phyloP scores from a whole-genome alignment of 2,329 filamentous ascomycete genomes.

The Beauveria asiatica region DNA sequence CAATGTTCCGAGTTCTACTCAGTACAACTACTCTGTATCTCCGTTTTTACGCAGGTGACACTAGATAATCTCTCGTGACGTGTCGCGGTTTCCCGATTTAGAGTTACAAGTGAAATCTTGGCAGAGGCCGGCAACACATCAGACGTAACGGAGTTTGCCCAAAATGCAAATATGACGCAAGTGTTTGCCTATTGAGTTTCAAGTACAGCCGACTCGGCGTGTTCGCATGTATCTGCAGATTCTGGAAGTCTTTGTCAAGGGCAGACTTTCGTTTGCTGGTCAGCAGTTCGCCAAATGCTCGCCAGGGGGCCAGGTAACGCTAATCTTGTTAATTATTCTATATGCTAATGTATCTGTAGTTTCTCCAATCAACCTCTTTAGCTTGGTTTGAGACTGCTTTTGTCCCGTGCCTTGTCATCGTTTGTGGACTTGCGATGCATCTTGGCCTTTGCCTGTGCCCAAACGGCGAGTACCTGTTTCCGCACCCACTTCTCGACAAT shows the following conservation, averaged over 20 bases:
- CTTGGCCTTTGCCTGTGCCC: not conserved
- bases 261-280: not conserved
- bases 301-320: not conserved
- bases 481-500: constrained; percentile 13
- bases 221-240: not conserved
- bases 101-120: not conserved
- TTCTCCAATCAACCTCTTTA: constrained; percentile 1
- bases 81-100: not conserved
- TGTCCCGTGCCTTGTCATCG: not conserved
- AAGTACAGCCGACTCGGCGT: not conserved
- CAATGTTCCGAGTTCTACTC: too few relatives aligned
- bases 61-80: not conserved
- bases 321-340: not conserved
- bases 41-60: not conserved
- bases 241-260: not conserved
- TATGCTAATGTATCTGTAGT: constrained; percentile 1
- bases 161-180: not conserved
- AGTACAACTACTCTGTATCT: too few relatives aligned
- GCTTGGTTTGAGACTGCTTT: not conserved
- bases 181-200: not conserved
- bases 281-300: not conserved
- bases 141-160: not conserved
- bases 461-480: not conserved
- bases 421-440: not conserved
- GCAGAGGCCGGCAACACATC: not conserved